Evolutionary conservation across 1,284 basidiomycete genomes (phyloP).

Genomic region (Ceratobasidium sp.): DNA sequence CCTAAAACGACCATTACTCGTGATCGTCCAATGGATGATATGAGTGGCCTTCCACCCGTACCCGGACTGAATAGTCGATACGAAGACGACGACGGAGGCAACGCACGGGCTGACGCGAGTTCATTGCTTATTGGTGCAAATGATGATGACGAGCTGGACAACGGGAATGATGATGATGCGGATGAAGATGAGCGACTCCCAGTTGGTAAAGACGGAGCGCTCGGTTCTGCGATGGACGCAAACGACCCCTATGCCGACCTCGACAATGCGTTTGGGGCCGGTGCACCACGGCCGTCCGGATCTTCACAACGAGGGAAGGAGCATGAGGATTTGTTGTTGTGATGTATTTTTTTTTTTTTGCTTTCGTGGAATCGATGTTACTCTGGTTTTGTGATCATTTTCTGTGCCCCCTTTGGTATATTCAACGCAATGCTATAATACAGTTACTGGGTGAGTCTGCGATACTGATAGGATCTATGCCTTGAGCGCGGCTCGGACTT

Average conservation of each 20-base stretch:
- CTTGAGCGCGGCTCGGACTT: constrained; percentile 28
- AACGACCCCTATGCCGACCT: constrained; percentile 78
- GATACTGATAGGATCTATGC: constrained; percentile 14
- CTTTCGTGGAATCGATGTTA: constrained; percentile 25
- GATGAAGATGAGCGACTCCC: constrained; percentile 39
- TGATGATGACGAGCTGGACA: constrained; percentile 34
- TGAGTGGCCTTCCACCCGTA: constrained; percentile 1
- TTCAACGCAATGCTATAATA: constrained; percentile 35
- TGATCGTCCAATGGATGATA: constrained; percentile 38
- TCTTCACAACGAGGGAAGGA: constrained; percentile 47
- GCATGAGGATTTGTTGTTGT: constrained; percentile 49
- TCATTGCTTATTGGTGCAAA: constrained; percentile 32
- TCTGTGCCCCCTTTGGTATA: constrained; percentile 14
- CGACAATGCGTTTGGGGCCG: constrained; percentile 72
- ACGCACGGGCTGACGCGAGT: constrained; percentile 31
- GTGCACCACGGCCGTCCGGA: constrained; percentile 66
- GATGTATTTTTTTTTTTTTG: constrained; percentile 36
- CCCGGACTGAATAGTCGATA: constrained; percentile 35
- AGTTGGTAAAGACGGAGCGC: constrained; percentile 12
- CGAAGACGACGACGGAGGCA: constrained; percentile 20
- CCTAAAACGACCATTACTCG: constrained; percentile 21
- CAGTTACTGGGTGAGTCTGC: constrained; percentile 14
- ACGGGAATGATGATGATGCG: constrained; percentile 42
- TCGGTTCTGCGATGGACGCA: constrained; percentile 40
- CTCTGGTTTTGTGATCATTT: too few relatives aligned